Evolutionary conservation across 352 stramenopile species (phyloP), one percentile per base, ranked within the genome.

Genomic region (Phytophthora chlamydospora): DNA sequence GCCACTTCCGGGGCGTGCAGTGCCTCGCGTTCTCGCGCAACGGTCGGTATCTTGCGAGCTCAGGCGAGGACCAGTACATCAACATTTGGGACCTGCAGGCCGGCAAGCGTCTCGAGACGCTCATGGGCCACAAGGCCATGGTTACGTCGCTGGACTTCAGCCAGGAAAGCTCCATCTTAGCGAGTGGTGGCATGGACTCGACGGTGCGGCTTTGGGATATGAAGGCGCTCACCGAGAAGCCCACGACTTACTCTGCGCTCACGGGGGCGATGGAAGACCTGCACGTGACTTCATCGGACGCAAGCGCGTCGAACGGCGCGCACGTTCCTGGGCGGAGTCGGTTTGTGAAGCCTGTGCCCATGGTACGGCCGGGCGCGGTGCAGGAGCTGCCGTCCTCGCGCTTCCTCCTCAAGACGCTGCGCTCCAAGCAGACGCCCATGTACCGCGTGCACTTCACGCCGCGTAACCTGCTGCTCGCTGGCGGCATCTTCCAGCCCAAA

Each of bases 21-120:
- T 73, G 82, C 21, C 78, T 98, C 29, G 80, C 93, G 13, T 96
- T 98, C 48, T 97, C 85, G 49, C 88, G 85, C 43, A 96, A 95
- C 24, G 95, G 95, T 9, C 78, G 84, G 42, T 98, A 98, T 72
- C 80, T 95, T 4, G 90, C 86, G 45, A 91, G 76, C 33, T 89
- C 83, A 16, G 86, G 95, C 19, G 86, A 97, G 35, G 84, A 93
- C 62, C 80, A 94, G 57, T 90, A 96, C 46, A 85, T 98, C 44
- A 95, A 97, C 66, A 81, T 98, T 61, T 98, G 95, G 94, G 95
- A 98, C 68, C 76, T 98, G 36, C 91, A 95, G 13, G 87, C 83
- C 7, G 85, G 87, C 21, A 93, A 95, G 67, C 78, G 85, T n/a
- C 49, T 97, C 6, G 84, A 92, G 59, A 95, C 86, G 24, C 73